Percentiles rank a stretch among this genome's conserved stretches.
These are phyloP conservation scores for Nicotiana otophora DNA, from an alignment of 257 asterid genomes.

Conservation along the genomic window DNA sequence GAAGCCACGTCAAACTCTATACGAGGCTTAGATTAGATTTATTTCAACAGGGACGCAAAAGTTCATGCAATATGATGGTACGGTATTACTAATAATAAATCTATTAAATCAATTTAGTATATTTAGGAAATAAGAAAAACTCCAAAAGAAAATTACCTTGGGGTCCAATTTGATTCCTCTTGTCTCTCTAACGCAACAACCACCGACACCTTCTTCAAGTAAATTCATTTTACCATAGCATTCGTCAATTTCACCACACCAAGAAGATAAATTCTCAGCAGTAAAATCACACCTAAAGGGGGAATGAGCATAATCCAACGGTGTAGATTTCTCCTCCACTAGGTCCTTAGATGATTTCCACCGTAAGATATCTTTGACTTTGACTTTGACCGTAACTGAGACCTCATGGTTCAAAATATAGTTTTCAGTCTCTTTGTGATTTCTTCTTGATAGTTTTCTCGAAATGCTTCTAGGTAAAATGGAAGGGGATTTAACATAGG, in stretches of 20 bases:
- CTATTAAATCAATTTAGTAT: background rate
- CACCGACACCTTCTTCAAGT: constrained; percentile 6
- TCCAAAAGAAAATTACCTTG: background rate
- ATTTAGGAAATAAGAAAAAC: background rate
- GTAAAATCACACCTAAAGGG: constrained; percentile 43
- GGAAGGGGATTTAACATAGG: constrained; percentile 32
- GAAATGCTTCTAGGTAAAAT: constrained; percentile 20
- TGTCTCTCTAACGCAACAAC: background rate
- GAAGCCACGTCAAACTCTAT: background rate
- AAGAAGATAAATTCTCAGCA: constrained; percentile 40
- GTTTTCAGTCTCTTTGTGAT: background rate
- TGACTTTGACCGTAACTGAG: constrained; percentile 36
- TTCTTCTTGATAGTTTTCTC: constrained; percentile 21
- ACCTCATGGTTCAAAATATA: background rate
- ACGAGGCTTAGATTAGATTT: no score
- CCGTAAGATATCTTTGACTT: constrained; percentile 71
- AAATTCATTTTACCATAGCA: background rate
- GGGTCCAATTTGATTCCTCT: constrained; percentile 9
- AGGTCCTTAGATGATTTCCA: constrained; percentile 65
- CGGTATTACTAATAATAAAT: background rate
- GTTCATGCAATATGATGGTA: background rate
- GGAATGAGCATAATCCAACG: constrained; percentile 17
- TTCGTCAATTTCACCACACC: constrained; percentile 27
- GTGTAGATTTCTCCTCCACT: constrained; percentile 37
- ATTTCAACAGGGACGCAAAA: background rate